These are phyloP conservation scores for Rusavskia elegans DNA, from an alignment of 495 filamentous ascomycete genomes.

Conservation along the genomic window DNA sequence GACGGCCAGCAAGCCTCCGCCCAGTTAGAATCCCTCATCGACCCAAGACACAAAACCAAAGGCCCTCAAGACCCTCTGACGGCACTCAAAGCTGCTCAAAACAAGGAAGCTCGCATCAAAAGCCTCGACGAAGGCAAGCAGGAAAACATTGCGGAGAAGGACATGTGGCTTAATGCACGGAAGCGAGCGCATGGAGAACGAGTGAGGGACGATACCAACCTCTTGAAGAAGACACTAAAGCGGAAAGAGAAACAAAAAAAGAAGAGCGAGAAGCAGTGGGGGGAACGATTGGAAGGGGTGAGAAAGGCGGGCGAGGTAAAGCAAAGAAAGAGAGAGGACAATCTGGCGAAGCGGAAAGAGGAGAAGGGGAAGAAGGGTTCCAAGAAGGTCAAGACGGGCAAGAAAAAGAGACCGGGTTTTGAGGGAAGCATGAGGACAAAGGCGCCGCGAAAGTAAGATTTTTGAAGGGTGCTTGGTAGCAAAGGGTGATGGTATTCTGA, in stretches of 20 bases:
- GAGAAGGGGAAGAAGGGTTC: constrained; percentile 44
- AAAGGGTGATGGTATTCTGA: too few species aligned
- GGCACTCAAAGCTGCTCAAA: constrained; percentile 50
- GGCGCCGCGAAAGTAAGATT: constrained; percentile 4
- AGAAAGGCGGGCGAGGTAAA: constrained; percentile 57
- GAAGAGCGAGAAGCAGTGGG: constrained; percentile 84
- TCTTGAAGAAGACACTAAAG: constrained; percentile 91
- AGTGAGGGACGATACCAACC: constrained; percentile 69
- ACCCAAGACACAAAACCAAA: constrained; percentile 40
- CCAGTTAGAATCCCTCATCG: constrained; percentile 42
- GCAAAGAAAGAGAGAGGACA: constrained; percentile 71
- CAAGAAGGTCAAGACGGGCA: constrained; percentile 40
- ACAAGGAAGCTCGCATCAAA: constrained; percentile 54
- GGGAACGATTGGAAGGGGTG: constrained; percentile 61
- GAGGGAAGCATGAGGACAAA: constrained; percentile 75
- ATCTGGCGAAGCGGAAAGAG: constrained; percentile 35
- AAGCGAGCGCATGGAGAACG: constrained; percentile 81
- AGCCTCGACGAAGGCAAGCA: constrained; percentile 61
- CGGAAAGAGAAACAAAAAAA: constrained; percentile 78
- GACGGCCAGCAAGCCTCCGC: constrained; percentile 67
- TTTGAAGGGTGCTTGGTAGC: too few species aligned
- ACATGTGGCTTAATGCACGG: constrained; percentile 81
- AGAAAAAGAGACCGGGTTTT: constrained; percentile 58
- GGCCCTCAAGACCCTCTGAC: constrained; percentile 70
- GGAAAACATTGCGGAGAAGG: constrained; percentile 78